Evolutionary conservation across 345 rosid species (phyloP), one percentile per base, ranked within the genome.

Genomic region (Pistacia atlantica): DNA sequence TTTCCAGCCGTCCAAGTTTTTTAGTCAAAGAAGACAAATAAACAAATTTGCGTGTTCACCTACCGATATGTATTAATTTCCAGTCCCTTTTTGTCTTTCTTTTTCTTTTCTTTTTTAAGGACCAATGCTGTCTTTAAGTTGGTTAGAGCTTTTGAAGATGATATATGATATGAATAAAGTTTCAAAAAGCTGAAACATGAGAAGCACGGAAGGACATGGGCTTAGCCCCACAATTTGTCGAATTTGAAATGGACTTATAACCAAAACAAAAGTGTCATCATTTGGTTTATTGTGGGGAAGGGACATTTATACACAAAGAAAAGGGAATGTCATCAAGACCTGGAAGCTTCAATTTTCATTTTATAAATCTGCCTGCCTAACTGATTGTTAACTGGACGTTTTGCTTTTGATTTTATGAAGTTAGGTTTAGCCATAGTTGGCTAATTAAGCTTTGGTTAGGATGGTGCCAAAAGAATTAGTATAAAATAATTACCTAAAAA

Each of bases 191-290:
- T 37, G 57, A 72, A 56, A 7, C 8, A 54, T 42, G 11, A 49
- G 31, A 51, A 45, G 64, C 31, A 65, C 16, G 57, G 11, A 72
- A 35, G 18, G 69, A 75, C 18, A 48, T 25, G 38, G 35, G 3
- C 45, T 17, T 65, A 57, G 52, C 58, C 78, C 83, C 82, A 70
- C 73, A 4, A 42, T 45, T 60, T 38, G 20, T 11, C 72, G 59
- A 71, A 16, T 46, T 46, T 65, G 79, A 63, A 69, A 77, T 62
- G 78, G 84, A 84, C 83, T 74, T 55, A 66, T 66, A 12, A 67
- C 84, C 72, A 79, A 71, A 79, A 66, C 72, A 77, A 71, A 79
- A 73, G 83, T 25, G 72, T 57, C 82, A 82, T 80, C 80, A 77
- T 84, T 84, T 73, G 79, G 78, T 82, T 79, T 72, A 52, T 71